Conservation (phyloP, 2,329 filamentous ascomycete genomes). For the Exophiala oligosperma region DNA sequence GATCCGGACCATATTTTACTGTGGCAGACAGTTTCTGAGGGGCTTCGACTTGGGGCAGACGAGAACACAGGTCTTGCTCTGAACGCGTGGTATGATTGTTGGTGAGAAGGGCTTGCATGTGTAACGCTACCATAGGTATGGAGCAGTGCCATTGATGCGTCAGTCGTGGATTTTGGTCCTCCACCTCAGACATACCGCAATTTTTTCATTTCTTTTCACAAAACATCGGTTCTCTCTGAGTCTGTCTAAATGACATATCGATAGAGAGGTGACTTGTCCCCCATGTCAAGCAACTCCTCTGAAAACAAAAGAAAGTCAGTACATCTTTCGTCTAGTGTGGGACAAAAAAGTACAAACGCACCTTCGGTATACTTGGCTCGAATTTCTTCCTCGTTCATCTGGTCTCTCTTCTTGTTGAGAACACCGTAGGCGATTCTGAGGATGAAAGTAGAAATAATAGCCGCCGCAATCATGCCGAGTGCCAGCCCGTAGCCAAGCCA, state of each 20-base stretch:
- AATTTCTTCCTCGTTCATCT: conserved; percentile 18
- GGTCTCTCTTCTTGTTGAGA: conserved; percentile 16
- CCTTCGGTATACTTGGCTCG: conserved; percentile 18
- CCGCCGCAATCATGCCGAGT: conserved; percentile 6
- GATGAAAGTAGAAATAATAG: conserved; percentile 13
- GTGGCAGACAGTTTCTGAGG: no score
- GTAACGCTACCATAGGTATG: no score
- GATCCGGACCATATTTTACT: no score
- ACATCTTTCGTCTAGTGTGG: no score
- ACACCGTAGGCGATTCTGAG: conserved; percentile 6
- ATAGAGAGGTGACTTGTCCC: conserved; percentile 7
- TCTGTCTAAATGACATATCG: conserved; percentile 3
- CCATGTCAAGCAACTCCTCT: conserved; percentile 7
- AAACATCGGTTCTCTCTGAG: neutral
- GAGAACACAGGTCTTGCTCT: no score
- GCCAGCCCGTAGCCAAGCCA: conserved; percentile 21
- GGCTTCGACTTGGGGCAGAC: no score
- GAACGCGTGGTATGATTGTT: no score
- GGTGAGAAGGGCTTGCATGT: no score
- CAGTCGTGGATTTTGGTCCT: no score
- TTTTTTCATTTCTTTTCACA: neutral
- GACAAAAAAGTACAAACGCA: neutral
- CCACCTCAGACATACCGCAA: neutral
- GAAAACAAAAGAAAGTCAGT: neutral
- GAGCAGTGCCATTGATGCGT: no score